Conservation (phyloP, 108 stramenopile genomes). For the Cylindrotheca fusiformis region DNA sequence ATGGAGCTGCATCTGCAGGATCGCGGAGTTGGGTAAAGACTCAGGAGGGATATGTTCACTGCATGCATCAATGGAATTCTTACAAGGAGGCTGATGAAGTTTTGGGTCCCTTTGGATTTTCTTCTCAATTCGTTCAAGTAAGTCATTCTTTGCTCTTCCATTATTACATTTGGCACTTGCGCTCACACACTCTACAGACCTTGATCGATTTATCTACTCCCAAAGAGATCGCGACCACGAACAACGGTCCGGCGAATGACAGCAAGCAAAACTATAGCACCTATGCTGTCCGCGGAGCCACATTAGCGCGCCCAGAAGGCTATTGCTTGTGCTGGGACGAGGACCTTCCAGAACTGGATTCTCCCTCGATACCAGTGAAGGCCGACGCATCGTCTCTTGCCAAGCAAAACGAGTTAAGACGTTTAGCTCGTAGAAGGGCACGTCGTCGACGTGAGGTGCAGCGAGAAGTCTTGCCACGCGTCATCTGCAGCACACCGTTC, state of each 20-base stretch:
- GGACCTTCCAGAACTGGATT: slow-evolving; percentile 1
- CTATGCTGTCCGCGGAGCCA: slow-evolving; percentile 73
- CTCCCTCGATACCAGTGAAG: background rate
- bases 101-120: slow-evolving; percentile 68
- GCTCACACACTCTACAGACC: background rate
- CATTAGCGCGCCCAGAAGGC: slow-evolving; percentile 73
- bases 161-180: no score
- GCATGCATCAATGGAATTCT: slow-evolving; percentile 62
- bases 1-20: slow-evolving; percentile 1
- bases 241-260: background rate
- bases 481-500: slow-evolving; percentile 16
- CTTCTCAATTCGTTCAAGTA: slow-evolving; percentile 45
- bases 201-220: background rate
- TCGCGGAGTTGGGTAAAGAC: background rate
- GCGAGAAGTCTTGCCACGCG: slow-evolving; percentile 33
- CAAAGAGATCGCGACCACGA: slow-evolving; percentile 1
- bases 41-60: slow-evolving; percentile 12
- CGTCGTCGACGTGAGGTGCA: slow-evolving; percentile 28
- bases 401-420: slow-evolving; percentile 2
- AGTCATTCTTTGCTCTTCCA: slow-evolving; percentile 16
- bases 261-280: slow-evolving; percentile 30
- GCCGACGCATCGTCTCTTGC: background rate
- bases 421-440: background rate
- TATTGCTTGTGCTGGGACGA: slow-evolving; percentile 70
- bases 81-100: slow-evolving; percentile 64